Conservation (phyloP, 805 yeast species). For the Cyberlindnera americana region DNA sequence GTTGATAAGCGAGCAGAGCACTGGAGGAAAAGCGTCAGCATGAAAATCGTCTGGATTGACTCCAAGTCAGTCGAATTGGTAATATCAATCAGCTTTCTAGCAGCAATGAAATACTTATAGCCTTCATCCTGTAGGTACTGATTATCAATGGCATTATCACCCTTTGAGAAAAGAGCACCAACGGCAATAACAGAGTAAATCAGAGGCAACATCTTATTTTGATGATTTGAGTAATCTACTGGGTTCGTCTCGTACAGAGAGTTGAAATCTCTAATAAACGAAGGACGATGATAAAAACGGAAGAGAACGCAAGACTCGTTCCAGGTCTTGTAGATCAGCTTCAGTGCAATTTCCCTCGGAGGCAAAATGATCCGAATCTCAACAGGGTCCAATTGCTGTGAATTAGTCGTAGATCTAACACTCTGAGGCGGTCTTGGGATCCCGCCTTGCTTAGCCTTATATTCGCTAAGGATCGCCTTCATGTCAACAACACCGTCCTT, state of each 20-base stretch:
- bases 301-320: slow-evolving; percentile 80
- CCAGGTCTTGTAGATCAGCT: slow-evolving; percentile 77
- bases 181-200: slow-evolving; percentile 84
- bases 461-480: slow-evolving; percentile 17
- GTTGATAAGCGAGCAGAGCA: slow-evolving; percentile 87
- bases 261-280: slow-evolving; percentile 71
- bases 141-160: slow-evolving; percentile 29
- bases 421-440: too few species aligned
- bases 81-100: slow-evolving; percentile 78
- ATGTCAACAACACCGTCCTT: slow-evolving; percentile 19
- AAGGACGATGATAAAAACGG: slow-evolving; percentile 83
- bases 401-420: too few species aligned
- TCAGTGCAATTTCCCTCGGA: slow-evolving; percentile 68
- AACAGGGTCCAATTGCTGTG: slow-evolving; percentile 26
- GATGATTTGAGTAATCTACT: slow-evolving; percentile 67
- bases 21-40: slow-evolving; percentile 83
- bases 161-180: slow-evolving; percentile 68
- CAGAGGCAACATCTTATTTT: slow-evolving; percentile 75
- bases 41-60: slow-evolving; percentile 81
- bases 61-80: slow-evolving; percentile 81
- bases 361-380: slow-evolving; percentile 65
- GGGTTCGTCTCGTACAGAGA: slow-evolving; percentile 77
- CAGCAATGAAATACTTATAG: slow-evolving; percentile 79
- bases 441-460: slow-evolving; percentile 4
- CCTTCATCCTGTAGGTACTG: slow-evolving; percentile 57